Percentiles rank a stretch among this genome's conserved stretches.
phyloP scores from a whole-genome alignment of 1,139 yeast genomes.

The Kurtzmaniella quercitrusa region DNA sequence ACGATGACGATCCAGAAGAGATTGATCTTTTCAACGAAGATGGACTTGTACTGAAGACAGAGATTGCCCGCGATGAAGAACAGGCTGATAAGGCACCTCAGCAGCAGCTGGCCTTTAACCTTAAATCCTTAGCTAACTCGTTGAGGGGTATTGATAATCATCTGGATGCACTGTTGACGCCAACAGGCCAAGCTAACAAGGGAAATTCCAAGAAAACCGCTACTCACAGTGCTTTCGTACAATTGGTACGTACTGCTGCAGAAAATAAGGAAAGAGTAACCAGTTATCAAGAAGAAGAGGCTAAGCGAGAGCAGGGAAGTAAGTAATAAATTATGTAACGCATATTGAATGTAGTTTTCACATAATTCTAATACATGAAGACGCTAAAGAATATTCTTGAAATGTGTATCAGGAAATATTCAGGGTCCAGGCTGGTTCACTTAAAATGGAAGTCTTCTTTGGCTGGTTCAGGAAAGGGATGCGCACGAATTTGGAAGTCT shows the following conservation, averaged over 20 bases:
- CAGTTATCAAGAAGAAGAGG: slow-evolving; percentile 27
- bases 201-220: slow-evolving; percentile 12
- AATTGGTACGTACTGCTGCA: slow-evolving; percentile 69
- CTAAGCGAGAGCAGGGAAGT: slow-evolving; percentile 1
- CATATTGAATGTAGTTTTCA: no score
- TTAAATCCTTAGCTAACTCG: slow-evolving; percentile 24
- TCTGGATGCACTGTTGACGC: slow-evolving; percentile 8
- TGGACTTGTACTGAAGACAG: slow-evolving; percentile 13
- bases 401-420: no score
- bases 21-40: slow-evolving; percentile 38
- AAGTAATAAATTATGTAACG: neutral
- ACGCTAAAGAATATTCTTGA: no score
- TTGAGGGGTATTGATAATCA: slow-evolving; percentile 13
- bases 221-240: slow-evolving; percentile 54
- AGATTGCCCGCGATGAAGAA: slow-evolving; percentile 2
- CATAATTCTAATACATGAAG: no score
- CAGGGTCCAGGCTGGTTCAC: no score
- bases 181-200: slow-evolving; percentile 2
- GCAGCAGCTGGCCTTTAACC: slow-evolving; percentile 8
- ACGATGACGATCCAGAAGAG: slow-evolving; percentile 53
- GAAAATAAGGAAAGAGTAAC: slow-evolving; percentile 60
- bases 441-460: no score
- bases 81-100: neutral
- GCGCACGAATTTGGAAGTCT: no score
- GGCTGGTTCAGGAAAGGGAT: no score